These are phyloP conservation scores for Phytophthora niederhauseri DNA, from an alignment of 352 stramenopile species.

Conservation along the genomic window DNA sequence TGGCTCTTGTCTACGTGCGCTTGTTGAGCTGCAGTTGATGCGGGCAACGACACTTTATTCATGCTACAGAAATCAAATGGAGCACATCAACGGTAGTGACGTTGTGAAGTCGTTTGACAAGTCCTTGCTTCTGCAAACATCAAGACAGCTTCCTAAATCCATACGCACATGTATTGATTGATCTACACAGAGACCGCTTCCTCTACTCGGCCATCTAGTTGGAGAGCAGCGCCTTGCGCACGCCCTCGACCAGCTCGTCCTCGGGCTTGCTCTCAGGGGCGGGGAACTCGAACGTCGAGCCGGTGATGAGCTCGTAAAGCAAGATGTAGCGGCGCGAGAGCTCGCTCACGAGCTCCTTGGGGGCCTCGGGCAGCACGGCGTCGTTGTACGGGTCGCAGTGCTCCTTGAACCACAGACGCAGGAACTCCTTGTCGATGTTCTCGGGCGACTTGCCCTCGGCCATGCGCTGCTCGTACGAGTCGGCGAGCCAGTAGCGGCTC, in stretches of 20 bases:
- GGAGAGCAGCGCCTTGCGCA: constrained; percentile 40
- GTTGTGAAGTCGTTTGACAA: no score
- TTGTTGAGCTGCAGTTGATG: no score
- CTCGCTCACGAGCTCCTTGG: constrained; percentile 96
- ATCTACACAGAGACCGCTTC: constrained; percentile 20
- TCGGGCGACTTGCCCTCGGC: constrained; percentile 92
- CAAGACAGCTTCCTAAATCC: no score
- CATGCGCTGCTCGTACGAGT: constrained; percentile 93
- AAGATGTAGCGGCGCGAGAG: constrained; percentile 97
- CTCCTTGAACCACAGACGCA: constrained; percentile 98
- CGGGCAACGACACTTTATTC: no score
- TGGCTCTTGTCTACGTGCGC: no score
- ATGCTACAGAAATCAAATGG: no score
- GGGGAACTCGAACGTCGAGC: constrained; percentile 93
- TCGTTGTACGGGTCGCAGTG: constrained; percentile 99
- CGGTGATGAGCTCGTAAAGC: constrained; percentile 99
- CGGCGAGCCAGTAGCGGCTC: constrained; percentile 93
- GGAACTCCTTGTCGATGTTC: constrained; percentile 99
- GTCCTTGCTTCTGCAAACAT: no score
- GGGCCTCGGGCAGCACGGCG: constrained; percentile 94
- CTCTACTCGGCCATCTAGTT: constrained; percentile 32
- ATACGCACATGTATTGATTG: constrained; percentile 28
- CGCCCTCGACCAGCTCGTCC: constrained; percentile 56
- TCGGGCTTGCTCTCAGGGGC: constrained; percentile 33
- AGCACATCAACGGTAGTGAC: no score